These are phyloP conservation scores for Fusarium vanettenii DNA, from an alignment of 2,329 filamentous ascomycete genomes.

Conservation along the genomic window DNA sequence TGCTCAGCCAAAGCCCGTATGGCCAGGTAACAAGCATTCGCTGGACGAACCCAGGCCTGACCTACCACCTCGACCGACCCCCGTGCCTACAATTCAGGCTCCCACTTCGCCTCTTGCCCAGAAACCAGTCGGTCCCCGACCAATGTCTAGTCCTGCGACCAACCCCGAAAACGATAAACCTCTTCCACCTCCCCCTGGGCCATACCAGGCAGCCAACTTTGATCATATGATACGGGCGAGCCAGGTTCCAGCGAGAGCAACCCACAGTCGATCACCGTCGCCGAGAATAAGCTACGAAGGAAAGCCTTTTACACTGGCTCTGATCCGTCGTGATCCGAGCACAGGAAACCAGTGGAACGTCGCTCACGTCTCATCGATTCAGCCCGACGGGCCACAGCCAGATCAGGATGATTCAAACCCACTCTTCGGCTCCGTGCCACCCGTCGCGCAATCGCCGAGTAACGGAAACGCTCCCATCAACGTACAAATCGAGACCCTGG, in stretches of 20 bases:
- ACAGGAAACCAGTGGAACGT: conserved; percentile 81
- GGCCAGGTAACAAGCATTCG: conserved; percentile 19
- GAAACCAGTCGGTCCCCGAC: conserved; percentile 46
- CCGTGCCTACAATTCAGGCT: conserved; percentile 22
- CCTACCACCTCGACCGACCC: conserved; percentile 24
- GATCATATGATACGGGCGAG: conserved; percentile 19
- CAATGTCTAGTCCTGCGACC: conserved; percentile 19
- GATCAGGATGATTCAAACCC: conserved; percentile 35
- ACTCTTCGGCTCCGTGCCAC: conserved; percentile 38
- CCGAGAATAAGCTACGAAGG: conserved; percentile 50
- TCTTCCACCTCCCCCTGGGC: conserved; percentile 19
- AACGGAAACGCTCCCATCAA: conserved; percentile 57
- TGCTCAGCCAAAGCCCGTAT: conserved; percentile 15
- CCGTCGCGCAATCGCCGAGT: conserved; percentile 26
- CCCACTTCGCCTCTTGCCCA: conserved; percentile 37
- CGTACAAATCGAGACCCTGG: conserved; percentile 65
- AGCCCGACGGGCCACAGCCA: conserved; percentile 53
- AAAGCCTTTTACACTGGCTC: conserved; percentile 65
- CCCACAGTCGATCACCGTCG: conserved; percentile 49
- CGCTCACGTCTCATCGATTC: conserved; percentile 70
- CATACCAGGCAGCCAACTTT: conserved; percentile 17
- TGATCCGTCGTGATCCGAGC: conserved; percentile 80
- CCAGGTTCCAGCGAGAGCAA: conserved; percentile 4
- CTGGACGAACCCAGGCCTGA: conserved; percentile 16
- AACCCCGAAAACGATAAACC: conserved; percentile 13